Evolutionary conservation across 108 stramenopile species (phyloP).

Genomic region (Discostella stelligeroides): DNA sequence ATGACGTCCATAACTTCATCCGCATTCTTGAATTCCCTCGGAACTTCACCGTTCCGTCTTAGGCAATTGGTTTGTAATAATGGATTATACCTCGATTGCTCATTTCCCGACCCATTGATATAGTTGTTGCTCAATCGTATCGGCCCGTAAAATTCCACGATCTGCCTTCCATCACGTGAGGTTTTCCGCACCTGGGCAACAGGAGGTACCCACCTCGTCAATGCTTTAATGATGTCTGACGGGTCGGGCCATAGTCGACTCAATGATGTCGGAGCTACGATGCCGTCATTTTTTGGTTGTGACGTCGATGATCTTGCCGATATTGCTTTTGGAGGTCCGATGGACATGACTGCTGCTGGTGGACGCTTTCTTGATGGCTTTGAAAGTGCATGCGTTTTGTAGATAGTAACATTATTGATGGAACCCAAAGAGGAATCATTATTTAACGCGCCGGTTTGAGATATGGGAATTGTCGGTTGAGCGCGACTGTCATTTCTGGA

Average conservation of each 20-base stretch:
- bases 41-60: not conserved
- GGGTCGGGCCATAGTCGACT: conserved; percentile 48
- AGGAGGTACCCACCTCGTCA: conserved; percentile 45
- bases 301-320: conserved; percentile 19
- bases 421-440: not conserved
- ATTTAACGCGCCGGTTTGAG: not conserved
- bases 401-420: not conserved
- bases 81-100: conserved; percentile 11
- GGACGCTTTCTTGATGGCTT: conserved; percentile 1
- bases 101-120: not conserved
- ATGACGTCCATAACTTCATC: conserved; percentile 28
- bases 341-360: conserved; percentile 1
- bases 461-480: not conserved
- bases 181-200: conserved; percentile 7
- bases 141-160: conserved; percentile 29
- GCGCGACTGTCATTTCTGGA: not conserved
- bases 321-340: not conserved
- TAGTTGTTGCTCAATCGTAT: conserved; percentile 7
- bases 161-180: not conserved
- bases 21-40: conserved; percentile 33
- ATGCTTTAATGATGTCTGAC: conserved; percentile 43
- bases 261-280: conserved; percentile 24
- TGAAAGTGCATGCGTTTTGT: too few species aligned
- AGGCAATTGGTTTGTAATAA: conserved; percentile 4
- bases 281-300: conserved; percentile 13